Conservation (phyloP, 306 rosid species). For the Inga leiocalycina region DNA sequence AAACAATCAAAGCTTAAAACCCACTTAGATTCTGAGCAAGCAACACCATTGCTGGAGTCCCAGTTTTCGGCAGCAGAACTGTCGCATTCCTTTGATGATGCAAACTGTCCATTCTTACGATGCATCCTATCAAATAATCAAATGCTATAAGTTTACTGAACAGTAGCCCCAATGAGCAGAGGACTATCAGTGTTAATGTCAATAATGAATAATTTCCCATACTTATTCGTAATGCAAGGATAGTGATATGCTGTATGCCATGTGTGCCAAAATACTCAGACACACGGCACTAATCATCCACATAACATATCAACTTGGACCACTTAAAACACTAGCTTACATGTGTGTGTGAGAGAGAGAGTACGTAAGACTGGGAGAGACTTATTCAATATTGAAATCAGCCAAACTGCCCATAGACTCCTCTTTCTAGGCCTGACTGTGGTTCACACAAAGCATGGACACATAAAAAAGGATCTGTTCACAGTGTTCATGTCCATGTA, state of each 20-base stretch:
- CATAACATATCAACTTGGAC: background rate
- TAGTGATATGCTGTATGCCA: background rate
- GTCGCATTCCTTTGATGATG: slow-evolving; percentile 63
- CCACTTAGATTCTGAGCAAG: slow-evolving; percentile 63
- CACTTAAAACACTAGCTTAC: slow-evolving; percentile 12
- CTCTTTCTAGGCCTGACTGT: background rate
- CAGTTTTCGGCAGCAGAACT: slow-evolving; percentile 50
- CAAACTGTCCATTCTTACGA: slow-evolving; percentile 84
- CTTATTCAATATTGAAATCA: background rate
- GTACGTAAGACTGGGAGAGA: background rate
- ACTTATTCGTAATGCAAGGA: slow-evolving; percentile 5
- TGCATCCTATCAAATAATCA: slow-evolving; percentile 59
- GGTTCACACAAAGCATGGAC: background rate
- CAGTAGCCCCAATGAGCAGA: background rate
- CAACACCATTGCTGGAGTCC: slow-evolving; percentile 58
- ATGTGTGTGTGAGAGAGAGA: background rate
- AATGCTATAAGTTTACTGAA: slow-evolving; percentile 36
- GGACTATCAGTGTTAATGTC: slow-evolving; percentile 7
- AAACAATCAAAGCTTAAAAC: slow-evolving; percentile 40
- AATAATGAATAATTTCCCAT: slow-evolving; percentile 2
- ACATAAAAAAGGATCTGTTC: background rate
- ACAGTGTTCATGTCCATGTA: background rate
- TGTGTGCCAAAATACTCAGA: slow-evolving; percentile 1
- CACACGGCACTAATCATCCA: slow-evolving; percentile 1
- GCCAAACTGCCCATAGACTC: background rate